Conservation (phyloP, 2,329 filamentous ascomycete species). For the Cytospora schulzeri region DNA sequence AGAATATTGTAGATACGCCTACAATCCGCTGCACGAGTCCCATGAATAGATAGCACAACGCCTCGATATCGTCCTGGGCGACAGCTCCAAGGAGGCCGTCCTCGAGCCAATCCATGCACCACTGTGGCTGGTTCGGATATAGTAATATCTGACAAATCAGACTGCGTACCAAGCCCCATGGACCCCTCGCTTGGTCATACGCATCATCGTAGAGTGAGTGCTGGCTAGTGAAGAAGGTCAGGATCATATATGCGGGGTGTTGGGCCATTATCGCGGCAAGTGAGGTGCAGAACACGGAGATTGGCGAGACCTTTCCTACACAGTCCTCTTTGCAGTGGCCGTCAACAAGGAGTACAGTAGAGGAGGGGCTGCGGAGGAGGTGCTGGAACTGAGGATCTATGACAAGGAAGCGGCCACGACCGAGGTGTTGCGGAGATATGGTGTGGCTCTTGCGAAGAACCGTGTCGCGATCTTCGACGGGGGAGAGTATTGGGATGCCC, state of each 20-base stretch:
- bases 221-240: slow-evolving; percentile 5
- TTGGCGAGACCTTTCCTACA: neutral
- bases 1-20: neutral
- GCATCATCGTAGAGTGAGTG: neutral
- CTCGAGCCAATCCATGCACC: neutral
- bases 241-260: neutral
- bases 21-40: neutral
- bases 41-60: slow-evolving; percentile 1
- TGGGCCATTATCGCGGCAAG: slow-evolving; percentile 3
- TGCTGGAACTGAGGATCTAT: neutral
- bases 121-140: neutral
- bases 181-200: neutral
- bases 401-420: slow-evolving; percentile 3
- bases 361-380: neutral
- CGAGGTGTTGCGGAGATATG: slow-evolving; percentile 6
- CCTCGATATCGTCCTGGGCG: neutral
- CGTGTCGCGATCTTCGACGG: neutral
- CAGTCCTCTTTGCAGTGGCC: neutral
- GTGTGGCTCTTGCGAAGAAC: slow-evolving; percentile 5
- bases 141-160: slow-evolving; percentile 1
- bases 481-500: neutral
- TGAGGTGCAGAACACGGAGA: slow-evolving; percentile 5
- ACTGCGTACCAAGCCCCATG: neutral
- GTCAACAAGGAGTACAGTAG: neutral
- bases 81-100: neutral